phyloP scores from a whole-genome alignment of 257 asterid species.

The Nicotiana tabacum region DNA sequence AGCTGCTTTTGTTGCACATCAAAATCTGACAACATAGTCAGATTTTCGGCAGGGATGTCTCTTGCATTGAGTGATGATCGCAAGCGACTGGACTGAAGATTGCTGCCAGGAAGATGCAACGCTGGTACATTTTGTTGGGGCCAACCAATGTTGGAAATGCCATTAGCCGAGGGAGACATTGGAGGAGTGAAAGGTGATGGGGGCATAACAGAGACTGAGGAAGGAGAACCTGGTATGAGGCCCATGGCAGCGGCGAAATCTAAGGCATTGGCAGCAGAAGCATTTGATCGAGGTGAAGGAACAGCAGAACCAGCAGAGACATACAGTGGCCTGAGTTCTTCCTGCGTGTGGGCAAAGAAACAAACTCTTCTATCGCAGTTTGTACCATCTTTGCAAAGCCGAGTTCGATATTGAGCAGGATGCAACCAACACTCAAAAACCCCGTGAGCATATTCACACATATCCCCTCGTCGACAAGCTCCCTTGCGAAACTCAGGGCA shows the following conservation, averaged over 20 bases:
- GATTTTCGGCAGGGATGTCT: constrained; percentile 44
- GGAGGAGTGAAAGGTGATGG: constrained; percentile 71
- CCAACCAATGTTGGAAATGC: constrained; percentile 57
- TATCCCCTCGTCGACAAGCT: constrained; percentile 11
- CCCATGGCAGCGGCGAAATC: constrained; percentile 63
- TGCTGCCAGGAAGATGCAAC: constrained; percentile 70
- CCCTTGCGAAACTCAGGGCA: constrained; percentile 19
- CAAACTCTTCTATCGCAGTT: constrained; percentile 12
- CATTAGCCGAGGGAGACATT: constrained; percentile 63
- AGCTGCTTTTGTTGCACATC: constrained; percentile 52
- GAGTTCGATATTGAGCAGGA: constrained; percentile 22
- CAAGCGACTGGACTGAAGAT: constrained; percentile 68
- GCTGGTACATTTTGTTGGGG: constrained; percentile 61
- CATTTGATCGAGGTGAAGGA: constrained; percentile 58
- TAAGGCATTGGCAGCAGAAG: constrained; percentile 42
- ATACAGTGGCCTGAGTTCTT: constrained; percentile 43
- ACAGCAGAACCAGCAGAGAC: constrained; percentile 76
- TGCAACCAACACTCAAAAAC: constrained; percentile 21
- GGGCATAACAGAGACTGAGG: constrained; percentile 44
- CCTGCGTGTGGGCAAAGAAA: constrained; percentile 22
- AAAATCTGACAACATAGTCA: constrained; percentile 38
- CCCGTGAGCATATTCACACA: constrained; percentile 18
- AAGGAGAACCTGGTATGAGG: constrained; percentile 64
- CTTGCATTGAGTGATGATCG: constrained; percentile 74
- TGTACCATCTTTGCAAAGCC: constrained; percentile 16